phyloP scores from a whole-genome alignment of 768 basidiomycete species.

The Omphalotus guepiniiformis region DNA sequence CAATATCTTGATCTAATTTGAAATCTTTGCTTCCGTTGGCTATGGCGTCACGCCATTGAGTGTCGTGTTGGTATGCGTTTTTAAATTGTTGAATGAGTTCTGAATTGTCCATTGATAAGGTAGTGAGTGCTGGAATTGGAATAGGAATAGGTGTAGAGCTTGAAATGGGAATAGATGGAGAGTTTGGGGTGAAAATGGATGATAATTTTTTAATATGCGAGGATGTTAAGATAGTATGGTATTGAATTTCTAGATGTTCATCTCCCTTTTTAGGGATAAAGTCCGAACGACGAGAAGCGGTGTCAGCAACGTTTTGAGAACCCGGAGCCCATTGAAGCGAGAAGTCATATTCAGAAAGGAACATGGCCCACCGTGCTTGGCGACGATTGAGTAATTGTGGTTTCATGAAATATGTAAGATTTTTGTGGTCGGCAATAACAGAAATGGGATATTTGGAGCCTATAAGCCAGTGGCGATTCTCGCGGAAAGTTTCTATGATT shows the following conservation, averaged over 20 bases:
- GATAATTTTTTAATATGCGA: conserved; percentile 7
- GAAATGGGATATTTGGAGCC: conserved; percentile 22
- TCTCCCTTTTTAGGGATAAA: conserved; percentile 21
- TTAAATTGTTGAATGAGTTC: conserved; percentile 9
- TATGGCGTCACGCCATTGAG: neutral
- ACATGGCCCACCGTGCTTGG: conserved; percentile 45
- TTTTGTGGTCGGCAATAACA: conserved; percentile 30
- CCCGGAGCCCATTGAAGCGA: conserved; percentile 27
- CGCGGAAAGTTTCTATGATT: conserved; percentile 29
- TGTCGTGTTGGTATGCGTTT: neutral
- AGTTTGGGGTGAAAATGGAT: neutral
- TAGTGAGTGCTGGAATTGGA: conserved; percentile 13
- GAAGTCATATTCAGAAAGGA: conserved; percentile 35
- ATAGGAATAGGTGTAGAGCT: no score
- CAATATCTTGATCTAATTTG: conserved; percentile 9
- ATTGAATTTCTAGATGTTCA: conserved; percentile 13
- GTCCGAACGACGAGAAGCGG: conserved; percentile 27
- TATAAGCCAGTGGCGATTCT: conserved; percentile 29
- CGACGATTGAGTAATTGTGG: conserved; percentile 35
- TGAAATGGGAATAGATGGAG: no score
- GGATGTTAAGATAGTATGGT: conserved; percentile 10
- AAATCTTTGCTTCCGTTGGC: neutral
- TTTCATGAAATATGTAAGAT: conserved; percentile 41
- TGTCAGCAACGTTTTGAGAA: conserved; percentile 25
- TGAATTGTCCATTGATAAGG: conserved; percentile 16